phyloP scores from a whole-genome alignment of 1,284 basidiomycete genomes.

The Cutaneotrichosporon spelunceum region DNA sequence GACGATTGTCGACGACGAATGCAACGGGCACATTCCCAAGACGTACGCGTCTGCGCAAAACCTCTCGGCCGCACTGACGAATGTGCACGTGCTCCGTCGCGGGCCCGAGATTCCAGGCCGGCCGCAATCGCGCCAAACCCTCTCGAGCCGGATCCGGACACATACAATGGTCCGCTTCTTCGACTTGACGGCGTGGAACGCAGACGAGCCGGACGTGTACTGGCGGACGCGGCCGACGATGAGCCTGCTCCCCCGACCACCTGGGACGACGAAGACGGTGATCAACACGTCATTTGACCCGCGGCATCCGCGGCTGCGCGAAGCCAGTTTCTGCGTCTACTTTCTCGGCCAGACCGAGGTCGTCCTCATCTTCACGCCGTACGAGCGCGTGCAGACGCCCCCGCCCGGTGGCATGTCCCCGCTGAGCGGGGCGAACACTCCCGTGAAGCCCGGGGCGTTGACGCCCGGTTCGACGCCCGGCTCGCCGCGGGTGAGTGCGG shows the following conservation, averaged over 20 bases:
- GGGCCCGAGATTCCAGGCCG: constrained; percentile 3
- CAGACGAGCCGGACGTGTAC: constrained; percentile 6
- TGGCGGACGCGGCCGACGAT: constrained; percentile 8
- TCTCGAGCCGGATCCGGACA: background rate
- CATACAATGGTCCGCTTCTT: constrained; percentile 5
- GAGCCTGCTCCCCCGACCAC: background rate
- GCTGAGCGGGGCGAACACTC: background rate
- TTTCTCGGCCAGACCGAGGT: constrained; percentile 4
- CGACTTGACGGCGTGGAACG: constrained; percentile 12
- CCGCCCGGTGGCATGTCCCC: background rate
- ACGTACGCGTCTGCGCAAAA: background rate
- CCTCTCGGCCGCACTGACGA: background rate
- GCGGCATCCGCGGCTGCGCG: constrained; percentile 8
- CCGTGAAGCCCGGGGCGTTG: too few relatives aligned
- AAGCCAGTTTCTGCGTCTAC: constrained; percentile 5
- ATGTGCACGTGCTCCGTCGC: background rate
- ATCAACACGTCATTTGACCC: constrained; percentile 5
- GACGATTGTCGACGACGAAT: constrained; percentile 6
- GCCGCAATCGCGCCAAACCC: background rate
- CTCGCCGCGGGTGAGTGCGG: background rate
- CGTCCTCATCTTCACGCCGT: constrained; percentile 8
- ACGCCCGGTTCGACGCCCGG: background rate
- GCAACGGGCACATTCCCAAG: constrained; percentile 1
- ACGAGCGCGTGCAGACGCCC: background rate
- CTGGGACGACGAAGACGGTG: background rate